A percentile compares a stretch with the other conserved stretches of the same genome.
phyloP scores from a whole-genome alignment of 192 early-diverging fungal species.

The Entomortierella beljakovae region DNA sequence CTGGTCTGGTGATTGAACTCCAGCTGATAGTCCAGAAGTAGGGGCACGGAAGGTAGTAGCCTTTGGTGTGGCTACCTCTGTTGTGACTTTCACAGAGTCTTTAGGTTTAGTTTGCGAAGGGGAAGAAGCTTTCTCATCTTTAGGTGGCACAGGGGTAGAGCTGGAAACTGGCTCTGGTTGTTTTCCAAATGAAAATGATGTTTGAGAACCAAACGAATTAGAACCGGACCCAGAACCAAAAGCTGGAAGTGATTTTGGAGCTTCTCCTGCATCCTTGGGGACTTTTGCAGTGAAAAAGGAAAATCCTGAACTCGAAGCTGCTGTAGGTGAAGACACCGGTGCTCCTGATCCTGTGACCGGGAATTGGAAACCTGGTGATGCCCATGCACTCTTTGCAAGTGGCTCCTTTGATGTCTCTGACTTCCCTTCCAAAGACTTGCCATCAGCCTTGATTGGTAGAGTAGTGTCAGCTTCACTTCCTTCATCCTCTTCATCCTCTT shows the following conservation, averaged over 20 bases:
- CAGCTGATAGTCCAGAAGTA: neutral
- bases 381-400: conserved; percentile 17
- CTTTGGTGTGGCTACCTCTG: neutral
- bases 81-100: neutral
- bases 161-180: neutral
- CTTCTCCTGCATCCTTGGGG: conserved; percentile 11
- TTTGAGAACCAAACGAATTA: conserved; percentile 42
- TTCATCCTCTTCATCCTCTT: conserved; percentile 14
- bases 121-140: neutral
- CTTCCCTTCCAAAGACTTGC: neutral
- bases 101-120: neutral
- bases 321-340: neutral
- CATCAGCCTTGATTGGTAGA: neutral
- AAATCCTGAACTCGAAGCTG: conserved; percentile 9
- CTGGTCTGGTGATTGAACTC: neutral
- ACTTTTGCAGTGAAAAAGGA: conserved; percentile 24
- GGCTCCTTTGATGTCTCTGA: neutral
- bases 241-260: neutral
- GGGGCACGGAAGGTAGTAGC: neutral
- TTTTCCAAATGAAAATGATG: conserved; percentile 31
- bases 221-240: conserved; percentile 10
- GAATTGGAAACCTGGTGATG: conserved; percentile 36
- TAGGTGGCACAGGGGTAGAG: neutral
- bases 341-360: conserved; percentile 4
- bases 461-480: conserved; percentile 11